phyloP scores from a whole-genome alignment of 495 filamentous ascomycete species.

The Tuber magnatum region DNA sequence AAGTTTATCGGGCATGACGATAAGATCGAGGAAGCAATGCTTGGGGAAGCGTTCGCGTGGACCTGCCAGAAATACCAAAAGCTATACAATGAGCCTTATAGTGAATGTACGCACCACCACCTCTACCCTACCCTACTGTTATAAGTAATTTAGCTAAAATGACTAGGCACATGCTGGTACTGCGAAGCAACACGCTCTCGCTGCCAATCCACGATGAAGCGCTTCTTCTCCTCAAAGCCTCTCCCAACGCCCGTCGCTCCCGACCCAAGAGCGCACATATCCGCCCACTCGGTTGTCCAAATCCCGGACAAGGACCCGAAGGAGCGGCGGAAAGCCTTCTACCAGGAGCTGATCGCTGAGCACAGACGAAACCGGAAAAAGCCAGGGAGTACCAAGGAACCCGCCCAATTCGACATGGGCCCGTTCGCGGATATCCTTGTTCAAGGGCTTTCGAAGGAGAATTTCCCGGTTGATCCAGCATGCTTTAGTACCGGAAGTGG shows the following conservation, averaged over 20 bases:
- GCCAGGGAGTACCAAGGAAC: not conserved
- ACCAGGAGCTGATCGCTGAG: not conserved
- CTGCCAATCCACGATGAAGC: slow-evolving; percentile 1
- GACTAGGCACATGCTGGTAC: not conserved
- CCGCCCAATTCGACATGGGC: not conserved
- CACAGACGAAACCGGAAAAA: not conserved
- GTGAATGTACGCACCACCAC: not conserved
- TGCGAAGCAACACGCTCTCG: not conserved
- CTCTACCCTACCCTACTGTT: not conserved
- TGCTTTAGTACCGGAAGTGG: not conserved
- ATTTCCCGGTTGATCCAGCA: not conserved
- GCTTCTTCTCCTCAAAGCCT: not conserved
- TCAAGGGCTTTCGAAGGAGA: not conserved
- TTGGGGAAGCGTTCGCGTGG: not conserved
- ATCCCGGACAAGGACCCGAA: not conserved
- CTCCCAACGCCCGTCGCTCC: not conserved
- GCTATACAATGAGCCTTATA: not conserved
- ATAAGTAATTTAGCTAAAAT: not conserved
- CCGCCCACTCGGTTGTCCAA: not conserved
- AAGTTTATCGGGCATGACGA: not conserved
- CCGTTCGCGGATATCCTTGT: not conserved
- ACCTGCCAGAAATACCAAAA: slow-evolving; percentile 1
- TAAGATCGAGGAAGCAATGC: not conserved
- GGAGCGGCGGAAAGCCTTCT: not conserved
- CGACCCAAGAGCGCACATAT: not conserved